Percentiles rank a stretch among this genome's conserved stretches.
These are phyloP conservation scores for Globisporangium takayamanum DNA, from an alignment of 352 stramenopile species.

Conservation along the genomic window DNA sequence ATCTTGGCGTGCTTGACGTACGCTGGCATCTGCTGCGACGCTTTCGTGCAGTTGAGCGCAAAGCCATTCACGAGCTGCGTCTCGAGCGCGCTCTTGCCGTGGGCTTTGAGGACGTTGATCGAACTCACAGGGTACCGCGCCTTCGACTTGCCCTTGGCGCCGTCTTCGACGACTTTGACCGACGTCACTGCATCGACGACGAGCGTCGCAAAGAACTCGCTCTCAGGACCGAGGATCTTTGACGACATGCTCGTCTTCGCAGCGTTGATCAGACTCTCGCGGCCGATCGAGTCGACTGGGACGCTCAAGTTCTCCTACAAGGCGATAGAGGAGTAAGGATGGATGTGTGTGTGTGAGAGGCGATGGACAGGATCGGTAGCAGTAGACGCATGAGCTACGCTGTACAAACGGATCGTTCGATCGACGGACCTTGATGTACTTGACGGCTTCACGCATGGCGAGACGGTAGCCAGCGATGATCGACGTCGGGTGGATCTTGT, in stretches of 20 bases:
- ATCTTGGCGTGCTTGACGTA: conserved; percentile 94
- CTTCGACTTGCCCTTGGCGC: conserved; percentile 73
- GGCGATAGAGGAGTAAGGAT: not conserved
- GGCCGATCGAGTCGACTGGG: conserved; percentile 90
- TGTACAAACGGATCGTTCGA: not conserved
- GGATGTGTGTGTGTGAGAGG: no score
- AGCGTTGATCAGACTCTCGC: conserved; percentile 95
- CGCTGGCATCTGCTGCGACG: conserved; percentile 97
- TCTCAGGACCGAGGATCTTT: conserved; percentile 98
- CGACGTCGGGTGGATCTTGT: conserved; percentile 98
- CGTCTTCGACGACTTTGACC: conserved; percentile 91
- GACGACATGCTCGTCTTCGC: conserved; percentile 98
- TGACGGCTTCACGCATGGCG: conserved; percentile 97
- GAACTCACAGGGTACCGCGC: conserved; percentile 95
- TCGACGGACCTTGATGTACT: conserved; percentile 92
- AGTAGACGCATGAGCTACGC: not conserved
- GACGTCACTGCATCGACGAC: conserved; percentile 96
- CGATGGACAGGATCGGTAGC: no score
- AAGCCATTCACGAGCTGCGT: conserved; percentile 93
- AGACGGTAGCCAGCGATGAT: conserved; percentile 98
- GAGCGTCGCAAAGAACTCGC: conserved; percentile 96
- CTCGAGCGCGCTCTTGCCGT: conserved; percentile 88
- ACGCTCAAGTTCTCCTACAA: conserved; percentile 92
- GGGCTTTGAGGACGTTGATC: conserved; percentile 99
- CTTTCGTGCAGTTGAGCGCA: conserved; percentile 96